Evolutionary conservation across 23 red algal species (phyloP).

Genomic region (Gracilaria gracilis): DNA sequence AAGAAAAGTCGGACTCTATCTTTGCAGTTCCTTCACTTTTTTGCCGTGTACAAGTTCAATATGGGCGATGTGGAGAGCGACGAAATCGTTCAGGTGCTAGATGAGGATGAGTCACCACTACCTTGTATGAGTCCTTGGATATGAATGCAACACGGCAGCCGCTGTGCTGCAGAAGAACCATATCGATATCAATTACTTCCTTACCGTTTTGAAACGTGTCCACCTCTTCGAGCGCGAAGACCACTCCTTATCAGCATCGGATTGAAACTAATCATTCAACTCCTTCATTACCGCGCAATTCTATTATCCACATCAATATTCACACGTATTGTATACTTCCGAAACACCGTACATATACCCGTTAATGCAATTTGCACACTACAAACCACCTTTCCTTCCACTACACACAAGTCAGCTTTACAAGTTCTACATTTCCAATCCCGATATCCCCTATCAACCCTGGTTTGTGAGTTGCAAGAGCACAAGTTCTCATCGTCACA

Average conservation of each 20-base stretch:
- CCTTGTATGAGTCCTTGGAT: conserved; percentile 10
- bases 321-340: too few species aligned
- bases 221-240: neutral
- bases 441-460: too few species aligned
- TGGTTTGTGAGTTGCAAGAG: too few species aligned
- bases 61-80: conserved; percentile 10
- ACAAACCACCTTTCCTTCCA: too few species aligned
- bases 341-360: too few species aligned
- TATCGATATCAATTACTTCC: conserved; percentile 1
- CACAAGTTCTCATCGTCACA: too few species aligned
- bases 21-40: conserved; percentile 63
- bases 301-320: conserved; percentile 15
- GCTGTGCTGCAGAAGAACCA: conserved; percentile 9
- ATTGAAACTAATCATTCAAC: neutral
- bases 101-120: conserved; percentile 38
- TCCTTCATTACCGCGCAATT: neutral
- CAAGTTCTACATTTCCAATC: too few species aligned
- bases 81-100: conserved; percentile 41
- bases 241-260: neutral
- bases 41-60: conserved; percentile 20
- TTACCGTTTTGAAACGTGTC: neutral
- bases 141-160: conserved; percentile 13
- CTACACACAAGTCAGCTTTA: too few species aligned
- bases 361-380: too few species aligned
- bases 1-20: conserved; percentile 74